Evolutionary conservation across 345 rosid species (phyloP).

Genomic region (Syzygium oleosum): DNA sequence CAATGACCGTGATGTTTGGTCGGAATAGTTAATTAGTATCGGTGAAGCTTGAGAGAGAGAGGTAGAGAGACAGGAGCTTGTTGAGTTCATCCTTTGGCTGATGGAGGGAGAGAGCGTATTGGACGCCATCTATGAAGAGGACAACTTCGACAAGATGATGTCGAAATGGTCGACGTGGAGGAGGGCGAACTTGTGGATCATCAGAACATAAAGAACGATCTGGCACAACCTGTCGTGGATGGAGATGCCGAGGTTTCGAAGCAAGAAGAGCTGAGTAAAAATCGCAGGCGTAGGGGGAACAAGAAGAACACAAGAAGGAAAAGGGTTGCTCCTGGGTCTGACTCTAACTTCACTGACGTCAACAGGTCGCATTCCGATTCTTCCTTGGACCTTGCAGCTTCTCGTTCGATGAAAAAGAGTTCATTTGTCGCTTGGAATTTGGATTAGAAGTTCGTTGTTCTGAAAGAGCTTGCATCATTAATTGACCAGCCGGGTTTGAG

Average conservation of each 20-base stretch:
- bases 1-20: background rate
- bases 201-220: background rate
- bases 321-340: constrained; percentile 12
- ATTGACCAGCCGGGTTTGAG: no score
- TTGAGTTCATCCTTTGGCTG: background rate
- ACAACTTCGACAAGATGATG: constrained; percentile 22
- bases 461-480: no score
- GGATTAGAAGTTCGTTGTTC: no score
- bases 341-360: constrained; percentile 34
- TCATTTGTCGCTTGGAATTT: background rate
- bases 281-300: constrained; percentile 24
- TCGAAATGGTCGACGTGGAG: constrained; percentile 69
- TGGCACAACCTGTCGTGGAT: background rate
- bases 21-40: background rate
- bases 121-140: constrained; percentile 43
- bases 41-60: no score
- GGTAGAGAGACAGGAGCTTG: background rate
- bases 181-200: constrained; percentile 67
- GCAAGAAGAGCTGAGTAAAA: constrained; percentile 22
- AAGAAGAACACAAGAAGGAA: constrained; percentile 47
- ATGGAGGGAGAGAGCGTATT: constrained; percentile 57
- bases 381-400: background rate
- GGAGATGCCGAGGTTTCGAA: constrained; percentile 16
- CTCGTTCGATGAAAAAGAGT: background rate
- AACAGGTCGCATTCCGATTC: constrained; percentile 31